A percentile compares a stretch with the other conserved stretches of the same genome.
Evolutionary conservation across 108 stramenopile species (phyloP).

Genomic region (Pseudonitzschia multiseries): DNA sequence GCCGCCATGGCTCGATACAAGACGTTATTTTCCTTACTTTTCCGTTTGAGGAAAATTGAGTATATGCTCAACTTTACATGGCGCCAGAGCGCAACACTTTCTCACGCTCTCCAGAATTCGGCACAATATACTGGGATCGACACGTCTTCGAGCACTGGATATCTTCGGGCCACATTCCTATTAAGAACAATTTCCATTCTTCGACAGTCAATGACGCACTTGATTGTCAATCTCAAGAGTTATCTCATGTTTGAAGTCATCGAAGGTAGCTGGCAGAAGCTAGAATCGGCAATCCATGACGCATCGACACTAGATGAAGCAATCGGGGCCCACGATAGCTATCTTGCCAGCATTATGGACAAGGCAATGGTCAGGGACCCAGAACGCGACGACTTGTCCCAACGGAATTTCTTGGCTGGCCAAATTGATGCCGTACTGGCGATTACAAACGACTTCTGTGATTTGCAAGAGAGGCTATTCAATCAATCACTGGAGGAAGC

Average conservation of each 20-base stretch:
- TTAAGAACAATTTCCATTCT: constrained; percentile 89
- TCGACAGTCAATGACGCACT: constrained; percentile 94
- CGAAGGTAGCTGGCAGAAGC: constrained; percentile 89
- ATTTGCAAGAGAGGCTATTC: constrained; percentile 79
- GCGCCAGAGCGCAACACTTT: constrained; percentile 87
- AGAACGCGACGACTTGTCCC: constrained; percentile 31
- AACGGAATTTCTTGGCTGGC: constrained; percentile 39
- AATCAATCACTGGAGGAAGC: constrained; percentile 58
- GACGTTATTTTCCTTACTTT: constrained; percentile 87
- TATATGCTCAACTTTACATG: constrained; percentile 92
- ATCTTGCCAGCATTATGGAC: constrained; percentile 78
- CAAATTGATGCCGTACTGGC: constrained; percentile 60
- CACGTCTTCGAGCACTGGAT: constrained; percentile 37
- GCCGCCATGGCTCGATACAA: constrained; percentile 75
- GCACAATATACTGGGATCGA: constrained; percentile 54
- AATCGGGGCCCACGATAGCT: constrained; percentile 88
- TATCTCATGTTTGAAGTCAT: constrained; percentile 99
- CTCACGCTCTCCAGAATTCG: constrained; percentile 72
- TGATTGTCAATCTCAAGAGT: constrained; percentile 92
- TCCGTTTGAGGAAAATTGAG: constrained; percentile 88
- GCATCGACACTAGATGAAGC: constrained; percentile 87
- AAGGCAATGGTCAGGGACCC: constrained; percentile 64
- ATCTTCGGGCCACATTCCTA: constrained; percentile 57
- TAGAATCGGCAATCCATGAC: constrained; percentile 62
- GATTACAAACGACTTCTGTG: constrained; percentile 73